Conservation (phyloP, 73 alveolate genomes). For the Urostyla sp. region DNA sequence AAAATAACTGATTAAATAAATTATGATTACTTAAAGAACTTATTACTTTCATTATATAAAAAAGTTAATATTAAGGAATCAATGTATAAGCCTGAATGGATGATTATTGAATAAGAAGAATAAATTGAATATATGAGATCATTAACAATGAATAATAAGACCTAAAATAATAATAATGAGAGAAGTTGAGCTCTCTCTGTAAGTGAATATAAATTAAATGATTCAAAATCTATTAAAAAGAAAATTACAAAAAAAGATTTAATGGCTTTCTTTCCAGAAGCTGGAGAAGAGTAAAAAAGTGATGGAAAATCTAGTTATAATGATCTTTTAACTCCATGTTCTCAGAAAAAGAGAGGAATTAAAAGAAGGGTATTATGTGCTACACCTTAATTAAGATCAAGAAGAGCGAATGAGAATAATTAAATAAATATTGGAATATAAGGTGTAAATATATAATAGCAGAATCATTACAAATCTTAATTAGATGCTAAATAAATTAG, state of each 20-base stretch:
- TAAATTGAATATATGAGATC: constrained; percentile 3
- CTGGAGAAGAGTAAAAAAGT: neutral
- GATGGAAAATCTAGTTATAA: constrained; percentile 18
- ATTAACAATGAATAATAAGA: neutral
- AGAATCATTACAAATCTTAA: no score
- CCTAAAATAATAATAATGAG: neutral
- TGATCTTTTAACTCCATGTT: neutral
- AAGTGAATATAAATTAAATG: neutral
- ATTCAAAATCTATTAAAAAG: neutral
- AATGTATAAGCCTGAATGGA: constrained; percentile 39
- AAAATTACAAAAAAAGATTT: neutral
- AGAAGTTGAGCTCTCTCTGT: neutral
- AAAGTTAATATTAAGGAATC: neutral
- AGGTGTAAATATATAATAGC: no score
- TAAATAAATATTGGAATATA: no score
- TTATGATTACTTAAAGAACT: constrained; percentile 19
- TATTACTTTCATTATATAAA: neutral
- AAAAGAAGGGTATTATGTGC: no score
- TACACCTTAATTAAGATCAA: no score
- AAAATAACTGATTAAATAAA: constrained; percentile 11
- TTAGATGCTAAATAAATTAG: no score
- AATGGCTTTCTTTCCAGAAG: no score
- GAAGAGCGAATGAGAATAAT: no score
- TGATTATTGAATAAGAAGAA: neutral
- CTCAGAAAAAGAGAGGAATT: neutral